Evolutionary conservation across 2,329 filamentous ascomycete species (phyloP).

Genomic region (Lachnellula hyalina): DNA sequence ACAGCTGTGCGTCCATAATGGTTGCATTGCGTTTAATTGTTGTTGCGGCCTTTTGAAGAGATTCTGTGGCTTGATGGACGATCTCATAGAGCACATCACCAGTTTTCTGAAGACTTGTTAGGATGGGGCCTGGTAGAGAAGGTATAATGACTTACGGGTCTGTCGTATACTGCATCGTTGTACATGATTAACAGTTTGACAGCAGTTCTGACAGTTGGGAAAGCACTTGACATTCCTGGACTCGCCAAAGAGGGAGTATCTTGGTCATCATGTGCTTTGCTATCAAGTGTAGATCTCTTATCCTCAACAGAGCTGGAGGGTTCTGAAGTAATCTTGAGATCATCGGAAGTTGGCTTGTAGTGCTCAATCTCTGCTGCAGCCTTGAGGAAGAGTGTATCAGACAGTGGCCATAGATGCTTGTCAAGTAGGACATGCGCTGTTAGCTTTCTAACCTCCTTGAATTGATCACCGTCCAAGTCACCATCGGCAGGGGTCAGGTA

Average conservation of each 20-base stretch:
- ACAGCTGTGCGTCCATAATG: slow-evolving; percentile 75
- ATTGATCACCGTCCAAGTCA: slow-evolving; percentile 21
- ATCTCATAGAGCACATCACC: slow-evolving; percentile 69
- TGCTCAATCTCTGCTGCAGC: slow-evolving; percentile 28
- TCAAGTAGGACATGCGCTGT: slow-evolving; percentile 25
- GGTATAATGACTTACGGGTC: slow-evolving; percentile 23
- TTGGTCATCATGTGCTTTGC: slow-evolving; percentile 31
- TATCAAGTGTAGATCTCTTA: slow-evolving; percentile 19
- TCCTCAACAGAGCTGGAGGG: slow-evolving; percentile 39
- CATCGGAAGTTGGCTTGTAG: slow-evolving; percentile 26
- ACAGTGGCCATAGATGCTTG: slow-evolving; percentile 28
- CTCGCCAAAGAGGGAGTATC: slow-evolving; percentile 53
- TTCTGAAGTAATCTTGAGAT: slow-evolving; percentile 21
- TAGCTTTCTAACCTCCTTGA: slow-evolving; percentile 18
- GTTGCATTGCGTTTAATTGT: slow-evolving; percentile 59
- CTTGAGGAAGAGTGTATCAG: slow-evolving; percentile 28
- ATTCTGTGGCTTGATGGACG: slow-evolving; percentile 82
- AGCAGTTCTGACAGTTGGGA: slow-evolving; percentile 52
- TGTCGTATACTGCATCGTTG: slow-evolving; percentile 37
- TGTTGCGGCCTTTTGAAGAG: slow-evolving; percentile 70
- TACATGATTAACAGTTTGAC: slow-evolving; percentile 56
- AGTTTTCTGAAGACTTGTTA: slow-evolving; percentile 19
- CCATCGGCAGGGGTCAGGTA: slow-evolving; percentile 24
- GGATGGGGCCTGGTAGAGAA: neutral
- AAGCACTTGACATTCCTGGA: slow-evolving; percentile 50